phyloP scores from a whole-genome alignment of 2,329 filamentous ascomycete species.

The Cladophialophora carrionii region DNA sequence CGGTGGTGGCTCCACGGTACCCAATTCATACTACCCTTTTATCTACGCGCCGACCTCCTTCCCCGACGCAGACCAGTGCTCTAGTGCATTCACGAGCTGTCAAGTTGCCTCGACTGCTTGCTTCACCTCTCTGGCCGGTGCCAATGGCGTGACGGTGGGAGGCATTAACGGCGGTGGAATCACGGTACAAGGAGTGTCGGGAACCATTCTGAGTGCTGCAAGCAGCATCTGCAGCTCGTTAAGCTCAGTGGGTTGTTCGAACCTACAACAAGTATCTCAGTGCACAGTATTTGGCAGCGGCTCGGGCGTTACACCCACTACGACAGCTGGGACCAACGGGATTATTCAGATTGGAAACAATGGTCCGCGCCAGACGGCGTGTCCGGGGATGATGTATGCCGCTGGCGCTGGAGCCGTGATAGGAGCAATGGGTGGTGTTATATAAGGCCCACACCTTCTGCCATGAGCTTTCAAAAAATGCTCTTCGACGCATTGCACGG shows the following conservation, averaged over 20 bases:
- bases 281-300: constrained; percentile 48
- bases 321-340: constrained; percentile 36
- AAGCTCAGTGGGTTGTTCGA: constrained; percentile 54
- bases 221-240: constrained; percentile 53
- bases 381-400: constrained; percentile 49
- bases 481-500: constrained; percentile 10
- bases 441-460: constrained; percentile 10
- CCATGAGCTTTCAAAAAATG: background rate
- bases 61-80: constrained; percentile 55
- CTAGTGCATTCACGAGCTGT: constrained; percentile 58
- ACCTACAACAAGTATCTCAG: constrained; percentile 50
- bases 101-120: constrained; percentile 53
- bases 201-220: constrained; percentile 47
- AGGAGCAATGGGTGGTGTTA: constrained; percentile 44
- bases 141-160: constrained; percentile 56
- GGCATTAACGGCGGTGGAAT: constrained; percentile 48
- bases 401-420: constrained; percentile 49
- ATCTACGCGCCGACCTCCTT: constrained; percentile 59
- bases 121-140: constrained; percentile 52
- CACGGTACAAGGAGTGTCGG: constrained; percentile 52
- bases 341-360: constrained; percentile 36
- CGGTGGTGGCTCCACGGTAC: constrained; percentile 37
- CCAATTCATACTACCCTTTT: constrained; percentile 57
- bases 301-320: constrained; percentile 32
- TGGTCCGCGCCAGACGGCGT: constrained; percentile 36